These are phyloP conservation scores for Mercurialis annua DNA, from an alignment of 345 rosid species.

Conservation along the genomic window DNA sequence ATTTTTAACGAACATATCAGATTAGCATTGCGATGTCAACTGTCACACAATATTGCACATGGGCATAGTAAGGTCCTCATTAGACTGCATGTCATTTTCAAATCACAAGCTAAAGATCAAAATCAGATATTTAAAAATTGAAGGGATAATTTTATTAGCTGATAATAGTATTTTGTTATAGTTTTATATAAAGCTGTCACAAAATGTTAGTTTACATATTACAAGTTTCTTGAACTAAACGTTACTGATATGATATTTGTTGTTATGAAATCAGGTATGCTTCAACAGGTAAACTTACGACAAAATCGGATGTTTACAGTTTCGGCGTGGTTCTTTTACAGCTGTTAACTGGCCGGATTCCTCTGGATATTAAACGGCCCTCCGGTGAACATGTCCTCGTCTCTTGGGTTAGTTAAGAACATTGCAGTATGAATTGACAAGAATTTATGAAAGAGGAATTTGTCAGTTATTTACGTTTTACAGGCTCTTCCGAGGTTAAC, in stretches of 20 bases:
- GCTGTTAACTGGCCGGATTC: constrained; percentile 80
- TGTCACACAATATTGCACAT: constrained; percentile 23
- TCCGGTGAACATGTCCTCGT: constrained; percentile 82
- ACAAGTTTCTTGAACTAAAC: not conserved
- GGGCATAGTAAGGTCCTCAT: constrained; percentile 20
- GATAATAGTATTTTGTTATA: not conserved
- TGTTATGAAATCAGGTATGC: constrained; percentile 48
- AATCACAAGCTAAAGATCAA: constrained; percentile 5
- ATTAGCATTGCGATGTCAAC: constrained; percentile 17
- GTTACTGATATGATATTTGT: not conserved
- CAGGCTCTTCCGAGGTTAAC: constrained; percentile 91
- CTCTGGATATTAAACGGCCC: constrained; percentile 63
- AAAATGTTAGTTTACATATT: not conserved
- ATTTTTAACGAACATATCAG: not conserved
- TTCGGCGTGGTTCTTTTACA: constrained; percentile 79
- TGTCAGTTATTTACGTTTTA: not conserved
- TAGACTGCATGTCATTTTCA: constrained; percentile 32
- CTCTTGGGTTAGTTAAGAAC: constrained; percentile 65
- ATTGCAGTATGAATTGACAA: not conserved
- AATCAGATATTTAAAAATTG: constrained; percentile 2
- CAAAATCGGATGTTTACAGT: constrained; percentile 91
- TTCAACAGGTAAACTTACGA: constrained; percentile 83
- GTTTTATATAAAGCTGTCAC: not conserved
- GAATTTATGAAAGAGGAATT: not conserved
- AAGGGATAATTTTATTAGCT: not conserved